These are phyloP conservation scores for Plasmopara viticola DNA, from an alignment of 352 stramenopile species.

Conservation along the genomic window DNA sequence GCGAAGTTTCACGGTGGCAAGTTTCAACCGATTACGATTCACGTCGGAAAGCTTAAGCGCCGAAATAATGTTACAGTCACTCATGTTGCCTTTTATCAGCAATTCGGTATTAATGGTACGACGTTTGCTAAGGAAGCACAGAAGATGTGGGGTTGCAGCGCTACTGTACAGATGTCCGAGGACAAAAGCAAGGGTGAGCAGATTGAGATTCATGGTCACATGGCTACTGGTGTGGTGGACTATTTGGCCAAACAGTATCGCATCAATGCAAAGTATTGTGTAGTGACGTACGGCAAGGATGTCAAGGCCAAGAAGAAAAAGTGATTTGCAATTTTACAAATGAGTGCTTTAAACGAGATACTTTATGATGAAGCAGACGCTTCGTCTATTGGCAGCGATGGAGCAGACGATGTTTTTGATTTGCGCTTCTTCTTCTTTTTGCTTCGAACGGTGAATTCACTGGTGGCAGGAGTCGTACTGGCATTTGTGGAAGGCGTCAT, in stretches of 20 bases:
- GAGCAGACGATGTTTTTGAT: conserved; percentile 18
- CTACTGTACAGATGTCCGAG: conserved; percentile 35
- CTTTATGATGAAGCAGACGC: conserved; percentile 24
- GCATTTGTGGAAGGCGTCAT: conserved; percentile 5
- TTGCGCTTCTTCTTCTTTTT: conserved; percentile 39
- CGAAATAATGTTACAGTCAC: conserved; percentile 68
- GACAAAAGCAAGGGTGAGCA: conserved; percentile 68
- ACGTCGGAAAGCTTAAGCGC: conserved; percentile 61
- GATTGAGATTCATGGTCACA: conserved; percentile 75
- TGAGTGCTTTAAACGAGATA: conserved; percentile 16
- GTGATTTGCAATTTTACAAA: conserved; percentile 10
- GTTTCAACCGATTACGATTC: conserved; percentile 57
- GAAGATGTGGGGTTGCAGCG: conserved; percentile 81
- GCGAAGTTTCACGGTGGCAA: conserved; percentile 51
- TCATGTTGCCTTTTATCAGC: conserved; percentile 62
- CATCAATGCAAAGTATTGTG: conserved; percentile 68
- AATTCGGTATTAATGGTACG: conserved; percentile 70
- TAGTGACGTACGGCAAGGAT: conserved; percentile 67
- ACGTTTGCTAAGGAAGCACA: conserved; percentile 72
- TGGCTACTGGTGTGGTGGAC: conserved; percentile 68
- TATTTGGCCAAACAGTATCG: conserved; percentile 61
- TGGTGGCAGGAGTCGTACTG: conserved; percentile 1
- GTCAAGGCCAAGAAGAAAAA: conserved; percentile 79
- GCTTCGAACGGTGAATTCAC: conserved; percentile 15
- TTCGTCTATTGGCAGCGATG: conserved; percentile 26